A percentile compares a stretch with the other conserved stretches of the same genome.
These are phyloP conservation scores for Pythium brassicae DNA, from an alignment of 352 stramenopile genomes.

Conservation along the genomic window DNA sequence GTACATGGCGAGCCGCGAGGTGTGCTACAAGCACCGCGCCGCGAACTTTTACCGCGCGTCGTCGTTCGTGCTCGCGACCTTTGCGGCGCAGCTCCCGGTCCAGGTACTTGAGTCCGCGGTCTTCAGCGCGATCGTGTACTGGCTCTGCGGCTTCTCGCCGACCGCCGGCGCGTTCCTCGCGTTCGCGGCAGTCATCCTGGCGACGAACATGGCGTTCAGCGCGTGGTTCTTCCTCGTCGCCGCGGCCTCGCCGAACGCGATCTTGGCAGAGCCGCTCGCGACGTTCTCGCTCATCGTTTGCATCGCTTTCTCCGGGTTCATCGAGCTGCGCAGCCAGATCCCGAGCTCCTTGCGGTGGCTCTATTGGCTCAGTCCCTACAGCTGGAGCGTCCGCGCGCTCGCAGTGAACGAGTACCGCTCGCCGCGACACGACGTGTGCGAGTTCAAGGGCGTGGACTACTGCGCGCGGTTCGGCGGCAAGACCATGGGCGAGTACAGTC, in stretches of 20 bases:
- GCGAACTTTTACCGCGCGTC: constrained; percentile 13
- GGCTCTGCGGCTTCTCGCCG: constrained; percentile 12
- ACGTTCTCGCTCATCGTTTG: no score
- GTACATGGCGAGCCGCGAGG: constrained; percentile 6
- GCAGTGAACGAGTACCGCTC: constrained; percentile 19
- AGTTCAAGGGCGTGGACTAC: constrained; percentile 10
- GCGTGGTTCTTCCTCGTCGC: constrained; percentile 20
- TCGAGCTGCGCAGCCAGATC: neutral
- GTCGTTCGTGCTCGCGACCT: constrained; percentile 11
- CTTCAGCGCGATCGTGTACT: constrained; percentile 16
- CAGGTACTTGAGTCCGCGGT: constrained; percentile 6
- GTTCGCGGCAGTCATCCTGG: constrained; percentile 9
- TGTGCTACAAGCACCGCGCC: constrained; percentile 18
- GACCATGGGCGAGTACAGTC: constrained; percentile 15
- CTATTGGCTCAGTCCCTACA: constrained; percentile 32
- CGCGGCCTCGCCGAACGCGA: constrained; percentile 3
- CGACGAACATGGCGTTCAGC: constrained; percentile 18
- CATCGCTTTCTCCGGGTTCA: no score
- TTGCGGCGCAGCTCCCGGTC: constrained; percentile 7
- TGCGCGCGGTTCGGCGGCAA: neutral
- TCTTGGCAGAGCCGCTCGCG: neutral
- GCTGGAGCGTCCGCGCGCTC: constrained; percentile 16
- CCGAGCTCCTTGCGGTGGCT: constrained; percentile 19
- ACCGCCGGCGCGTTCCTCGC: no score
- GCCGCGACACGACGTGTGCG: constrained; percentile 3